Base-by-base conservation (phyloP, 305 asterid genomes). In the Nicotiana rustica region DNA sequence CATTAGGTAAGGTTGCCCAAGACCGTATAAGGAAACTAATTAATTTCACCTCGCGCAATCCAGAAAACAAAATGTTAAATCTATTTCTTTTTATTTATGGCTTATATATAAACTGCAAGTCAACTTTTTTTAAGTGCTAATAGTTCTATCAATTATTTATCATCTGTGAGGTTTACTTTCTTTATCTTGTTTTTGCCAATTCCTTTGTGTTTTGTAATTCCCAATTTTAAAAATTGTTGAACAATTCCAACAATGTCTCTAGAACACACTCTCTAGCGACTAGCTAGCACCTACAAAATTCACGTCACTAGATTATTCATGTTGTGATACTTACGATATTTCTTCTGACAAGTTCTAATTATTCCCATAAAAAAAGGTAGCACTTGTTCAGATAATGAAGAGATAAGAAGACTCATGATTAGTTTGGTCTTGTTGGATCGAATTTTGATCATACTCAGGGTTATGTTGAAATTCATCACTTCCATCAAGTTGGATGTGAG, bases 281-380 rank as follows among this genome's bases (percentile, higher is more conserved):
- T 36, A 36, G 77, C 77, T 35, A 67, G 55, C 55, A 68, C 15
- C 76, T 41, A 14, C 75, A 38, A 33, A 67, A 13, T 7, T 67
- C 15, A 68, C 17, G 56, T 38, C 31, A 4, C 14, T 35, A 68
- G 56, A 29, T 68, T 38, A 9, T n/a, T 38, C 77, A 17, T n/a
- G 56, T 9, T n/a, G 36, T 68, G 14, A 68, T 68, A 17, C 75
- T 33, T 36, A 1, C 2, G 44, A 38, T 38, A 38, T 38, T 38
- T 38, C 44, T 38, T 38, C 36, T 33, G 35, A 33, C 36, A 33
- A 33, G 36, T 33, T 33, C 44, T 38, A 6, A 38, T 38, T 38
- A 38, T 6, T 38, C 44, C 44, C 44, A 6, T 38, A 6, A 5
- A 6, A 36, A 38, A 38, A 38, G 44, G 44, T 38, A 38, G 9